phyloP scores from a whole-genome alignment of 805 yeast species.

The Metschnikowia colocasiae region DNA sequence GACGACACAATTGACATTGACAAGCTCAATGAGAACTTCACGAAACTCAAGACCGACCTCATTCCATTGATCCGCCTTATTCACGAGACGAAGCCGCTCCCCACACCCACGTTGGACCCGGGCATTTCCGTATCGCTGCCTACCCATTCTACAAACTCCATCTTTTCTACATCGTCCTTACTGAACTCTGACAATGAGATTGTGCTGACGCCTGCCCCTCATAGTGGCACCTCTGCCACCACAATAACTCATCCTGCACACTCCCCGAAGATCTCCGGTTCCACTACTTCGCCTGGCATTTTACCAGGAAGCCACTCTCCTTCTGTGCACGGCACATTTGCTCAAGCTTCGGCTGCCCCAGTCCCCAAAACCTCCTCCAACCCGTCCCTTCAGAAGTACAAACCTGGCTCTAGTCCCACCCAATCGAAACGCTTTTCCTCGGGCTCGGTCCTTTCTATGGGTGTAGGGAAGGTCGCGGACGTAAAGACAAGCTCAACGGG shows the following conservation, averaged over 20 bases:
- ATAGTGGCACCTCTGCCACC: not conserved
- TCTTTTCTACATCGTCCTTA: constrained; percentile 13
- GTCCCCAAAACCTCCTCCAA: constrained; percentile 3
- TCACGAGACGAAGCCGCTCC: constrained; percentile 66
- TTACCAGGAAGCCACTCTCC: not conserved
- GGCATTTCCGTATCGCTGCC: constrained; percentile 31
- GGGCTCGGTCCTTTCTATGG: constrained; percentile 38
- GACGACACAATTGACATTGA: constrained; percentile 29
- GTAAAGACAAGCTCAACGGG: constrained; percentile 8
- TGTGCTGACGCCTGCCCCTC: constrained; percentile 6
- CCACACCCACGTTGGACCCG: constrained; percentile 55
- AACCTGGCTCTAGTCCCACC: constrained; percentile 14
- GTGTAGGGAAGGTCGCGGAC: constrained; percentile 38
- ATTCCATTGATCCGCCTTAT: constrained; percentile 58
- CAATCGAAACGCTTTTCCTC: constrained; percentile 35
- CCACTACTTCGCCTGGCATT: not conserved
- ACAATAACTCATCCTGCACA: not conserved
- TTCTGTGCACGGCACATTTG: constrained; percentile 3
- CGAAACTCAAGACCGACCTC: constrained; percentile 58
- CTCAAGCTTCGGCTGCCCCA: not conserved
- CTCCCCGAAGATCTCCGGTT: not conserved
- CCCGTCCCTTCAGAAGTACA: constrained; percentile 5
- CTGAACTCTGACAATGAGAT: constrained; percentile 14
- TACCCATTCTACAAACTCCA: constrained; percentile 20
- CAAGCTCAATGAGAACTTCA: constrained; percentile 50